phyloP scores from a whole-genome alignment of 2,329 filamentous ascomycete genomes.

The Ophiostoma sp. region DNA sequence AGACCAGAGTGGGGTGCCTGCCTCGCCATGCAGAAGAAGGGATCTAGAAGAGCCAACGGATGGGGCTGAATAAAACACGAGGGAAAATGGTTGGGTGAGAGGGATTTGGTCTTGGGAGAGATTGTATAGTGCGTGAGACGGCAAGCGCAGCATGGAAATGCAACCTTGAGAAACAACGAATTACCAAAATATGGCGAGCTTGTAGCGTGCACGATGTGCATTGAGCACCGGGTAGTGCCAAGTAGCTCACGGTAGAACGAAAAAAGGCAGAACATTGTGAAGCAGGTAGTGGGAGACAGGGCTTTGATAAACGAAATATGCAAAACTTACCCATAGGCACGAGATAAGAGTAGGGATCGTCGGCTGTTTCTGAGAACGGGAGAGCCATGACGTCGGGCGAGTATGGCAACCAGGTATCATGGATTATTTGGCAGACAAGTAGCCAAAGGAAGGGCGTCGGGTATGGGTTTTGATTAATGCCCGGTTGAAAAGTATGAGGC shows the following conservation, averaged over 20 bases:
- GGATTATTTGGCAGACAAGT: background rate
- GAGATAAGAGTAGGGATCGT: slow-evolving; percentile 45
- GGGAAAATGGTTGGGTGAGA: slow-evolving; percentile 27
- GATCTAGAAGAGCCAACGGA: slow-evolving; percentile 34
- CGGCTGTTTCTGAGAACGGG: slow-evolving; percentile 31
- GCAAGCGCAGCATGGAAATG: background rate
- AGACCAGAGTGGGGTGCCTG: slow-evolving; percentile 16
- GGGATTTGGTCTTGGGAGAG: background rate
- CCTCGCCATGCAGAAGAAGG: slow-evolving; percentile 1
- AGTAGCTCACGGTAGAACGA: background rate
- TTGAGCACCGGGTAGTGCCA: background rate
- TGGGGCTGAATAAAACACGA: slow-evolving; percentile 38
- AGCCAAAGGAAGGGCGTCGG: background rate
- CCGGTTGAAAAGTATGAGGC: background rate
- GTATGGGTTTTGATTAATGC: background rate
- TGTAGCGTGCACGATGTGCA: background rate
- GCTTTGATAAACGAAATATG: background rate
- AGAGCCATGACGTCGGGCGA: slow-evolving; percentile 25
- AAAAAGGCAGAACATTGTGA: background rate
- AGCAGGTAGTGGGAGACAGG: background rate
- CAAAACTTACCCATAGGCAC: slow-evolving; percentile 50
- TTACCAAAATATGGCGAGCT: background rate
- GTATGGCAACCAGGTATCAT: background rate
- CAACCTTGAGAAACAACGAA: background rate
- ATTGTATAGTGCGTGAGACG: background rate